Base-by-base conservation (phyloP, 306 rosid species). In the Abrus precatorius region DNA sequence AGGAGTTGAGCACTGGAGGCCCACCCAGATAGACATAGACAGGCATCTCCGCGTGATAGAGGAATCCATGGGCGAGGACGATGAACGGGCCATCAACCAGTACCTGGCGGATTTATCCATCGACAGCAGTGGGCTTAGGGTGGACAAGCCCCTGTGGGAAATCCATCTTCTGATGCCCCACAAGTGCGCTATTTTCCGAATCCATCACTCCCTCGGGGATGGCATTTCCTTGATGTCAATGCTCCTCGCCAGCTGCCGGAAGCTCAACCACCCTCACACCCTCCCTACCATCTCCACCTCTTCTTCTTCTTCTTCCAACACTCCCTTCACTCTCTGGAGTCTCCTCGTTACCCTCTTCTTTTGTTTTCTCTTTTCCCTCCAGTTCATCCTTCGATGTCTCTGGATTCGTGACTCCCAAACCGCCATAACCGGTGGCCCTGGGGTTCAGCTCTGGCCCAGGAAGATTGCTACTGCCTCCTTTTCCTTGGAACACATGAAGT, bases 361-460 rank as follows among this genome's bases (percentile, higher is more conserved):
- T 52, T 84, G 86, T 60, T 79, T 95, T 5, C 3, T 90, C 40
- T 95, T 67, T 80, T 59, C 86, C 32, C 4, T 84, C 28, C 84
- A 91, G 72, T 83, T 91, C 14, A 6, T 82, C 7, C 7, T 87
- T 12, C 81, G 90, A 68, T 32, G 84, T 45, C 45, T 90, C 32
- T 95, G 95, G 89, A 61, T 90, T 75, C 77, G 90, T 57, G 98
- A 95, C 82, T 81, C 67, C 56, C 81, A 84, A 75, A 84, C 97
- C n/a, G 66, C 72, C 49, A 73, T 95, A 3, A 56, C 76, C 9
- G 98, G 98, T 0, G 98, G 98, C 63, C 82, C 76, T 1, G 97
- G 95, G 33, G 95, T 91, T 83, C 95, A 95, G 85, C 91, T 87
- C 3, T 95, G 97, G 98, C 98, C 97, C 9, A 86, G 97, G 77